phyloP scores from a whole-genome alignment of 306 rosid genomes.

The Sicyos edulis region DNA sequence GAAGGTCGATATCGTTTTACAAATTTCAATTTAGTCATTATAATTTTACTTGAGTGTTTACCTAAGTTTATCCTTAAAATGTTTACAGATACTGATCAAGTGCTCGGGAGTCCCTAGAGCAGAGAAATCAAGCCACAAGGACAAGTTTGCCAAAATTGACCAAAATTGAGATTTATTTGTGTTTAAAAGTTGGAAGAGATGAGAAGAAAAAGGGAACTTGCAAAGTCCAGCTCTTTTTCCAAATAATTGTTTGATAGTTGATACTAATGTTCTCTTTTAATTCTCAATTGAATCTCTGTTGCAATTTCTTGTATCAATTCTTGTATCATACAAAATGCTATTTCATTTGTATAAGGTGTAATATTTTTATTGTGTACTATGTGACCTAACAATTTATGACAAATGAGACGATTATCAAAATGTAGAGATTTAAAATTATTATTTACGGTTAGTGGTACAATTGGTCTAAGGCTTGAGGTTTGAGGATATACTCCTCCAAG shows the following conservation, averaged over 20 bases:
- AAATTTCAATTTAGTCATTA: background rate
- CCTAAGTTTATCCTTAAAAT: too few species aligned
- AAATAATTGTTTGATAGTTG: background rate
- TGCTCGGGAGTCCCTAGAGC: background rate
- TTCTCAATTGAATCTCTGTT: background rate
- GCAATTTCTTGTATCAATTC: too few species aligned
- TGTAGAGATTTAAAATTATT: too few species aligned
- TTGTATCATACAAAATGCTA: background rate
- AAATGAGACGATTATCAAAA: too few species aligned
- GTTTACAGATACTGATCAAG: background rate
- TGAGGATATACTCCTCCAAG: too few species aligned
- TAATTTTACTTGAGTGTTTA: too few species aligned
- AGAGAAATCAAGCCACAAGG: background rate
- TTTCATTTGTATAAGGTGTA: background rate
- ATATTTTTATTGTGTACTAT: background rate
- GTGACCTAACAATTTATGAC: too few species aligned
- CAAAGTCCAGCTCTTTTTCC: background rate
- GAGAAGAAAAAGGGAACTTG: background rate
- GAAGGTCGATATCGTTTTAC: slow-evolving; percentile 24
- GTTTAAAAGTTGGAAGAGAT: background rate
- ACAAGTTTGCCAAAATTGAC: background rate
- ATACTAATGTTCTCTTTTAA: background rate
- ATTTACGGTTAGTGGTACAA: too few species aligned
- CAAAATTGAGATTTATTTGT: background rate
- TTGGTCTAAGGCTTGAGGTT: too few species aligned